These are phyloP conservation scores for Agaricus sinodeliciosus DNA, from an alignment of 768 basidiomycete species.

Conservation along the genomic window DNA sequence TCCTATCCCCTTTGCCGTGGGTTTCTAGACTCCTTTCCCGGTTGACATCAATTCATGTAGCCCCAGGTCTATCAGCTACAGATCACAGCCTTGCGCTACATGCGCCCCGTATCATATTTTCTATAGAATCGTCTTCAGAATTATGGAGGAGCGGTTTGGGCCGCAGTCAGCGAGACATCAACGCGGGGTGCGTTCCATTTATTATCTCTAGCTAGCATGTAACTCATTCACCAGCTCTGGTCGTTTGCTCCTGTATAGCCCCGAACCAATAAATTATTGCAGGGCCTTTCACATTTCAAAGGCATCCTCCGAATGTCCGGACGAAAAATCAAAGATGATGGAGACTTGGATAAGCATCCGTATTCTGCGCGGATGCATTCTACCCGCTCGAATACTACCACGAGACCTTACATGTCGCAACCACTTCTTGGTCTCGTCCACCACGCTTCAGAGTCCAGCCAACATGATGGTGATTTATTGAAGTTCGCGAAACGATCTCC, in stretches of 20 bases:
- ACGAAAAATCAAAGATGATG: slow-evolving; percentile 21
- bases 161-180: slow-evolving; percentile 4
- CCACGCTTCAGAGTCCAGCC: neutral
- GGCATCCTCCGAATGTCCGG: slow-evolving; percentile 26
- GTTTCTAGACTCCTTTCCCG: no score
- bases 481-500: slow-evolving; percentile 14
- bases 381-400: slow-evolving; percentile 7
- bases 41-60: neutral
- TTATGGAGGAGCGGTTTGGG: slow-evolving; percentile 8
- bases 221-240: neutral
- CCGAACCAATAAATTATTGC: slow-evolving; percentile 28
- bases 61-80: neutral
- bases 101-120: neutral
- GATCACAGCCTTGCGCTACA: neutral
- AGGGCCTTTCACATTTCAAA: slow-evolving; percentile 32
- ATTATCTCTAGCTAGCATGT: neutral
- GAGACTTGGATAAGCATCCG: slow-evolving; percentile 14
- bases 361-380: slow-evolving; percentile 12
- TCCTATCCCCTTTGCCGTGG: no score
- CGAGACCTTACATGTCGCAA: slow-evolving; percentile 43
- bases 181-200: slow-evolving; percentile 7
- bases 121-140: neutral
- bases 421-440: slow-evolving; percentile 26
- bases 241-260: neutral
- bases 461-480: slow-evolving; percentile 16